Evolutionary conservation across 2,329 filamentous ascomycete genomes (phyloP).

Genomic region (Boeremia lycopersici): DNA sequence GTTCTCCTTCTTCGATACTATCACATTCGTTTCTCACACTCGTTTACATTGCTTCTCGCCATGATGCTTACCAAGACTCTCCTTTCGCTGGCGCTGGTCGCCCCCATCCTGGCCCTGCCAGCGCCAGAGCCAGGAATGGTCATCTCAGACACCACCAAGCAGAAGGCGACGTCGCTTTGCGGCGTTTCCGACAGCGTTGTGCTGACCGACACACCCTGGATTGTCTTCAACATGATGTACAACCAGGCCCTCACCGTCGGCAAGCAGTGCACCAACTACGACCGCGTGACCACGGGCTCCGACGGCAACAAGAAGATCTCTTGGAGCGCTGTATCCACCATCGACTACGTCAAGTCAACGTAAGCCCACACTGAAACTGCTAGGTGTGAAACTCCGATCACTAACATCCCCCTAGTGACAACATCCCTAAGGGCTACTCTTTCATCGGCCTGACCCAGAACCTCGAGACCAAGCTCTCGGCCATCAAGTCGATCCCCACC

Average conservation of each 20-base stretch:
- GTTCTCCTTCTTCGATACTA: background rate
- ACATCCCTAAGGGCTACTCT: conserved; percentile 53
- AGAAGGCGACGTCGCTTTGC: conserved; percentile 23
- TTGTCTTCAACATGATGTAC: conserved; percentile 56
- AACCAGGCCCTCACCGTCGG: conserved; percentile 49
- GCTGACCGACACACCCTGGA: conserved; percentile 51
- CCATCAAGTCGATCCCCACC: conserved; percentile 49
- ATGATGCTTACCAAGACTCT: conserved; percentile 10
- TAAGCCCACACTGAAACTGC: background rate
- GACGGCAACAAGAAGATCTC: conserved; percentile 45
- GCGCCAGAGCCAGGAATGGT: conserved; percentile 19
- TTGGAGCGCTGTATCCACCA: conserved; percentile 50
- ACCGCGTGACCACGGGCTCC: conserved; percentile 33
- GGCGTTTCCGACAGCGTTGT: conserved; percentile 30
- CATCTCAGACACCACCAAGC: conserved; percentile 20
- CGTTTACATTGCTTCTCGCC: background rate
- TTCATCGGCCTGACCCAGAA: conserved; percentile 54
- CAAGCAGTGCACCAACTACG: conserved; percentile 50
- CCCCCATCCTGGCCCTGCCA: conserved; percentile 15
- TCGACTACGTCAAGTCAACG: conserved; percentile 42
- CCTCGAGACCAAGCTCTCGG: conserved; percentile 48
- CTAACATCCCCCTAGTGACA: conserved; percentile 31
- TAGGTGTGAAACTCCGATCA: background rate
- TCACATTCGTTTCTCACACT: conserved; percentile 1
- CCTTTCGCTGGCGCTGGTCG: conserved; percentile 20